Evolutionary conservation across 2,329 filamentous ascomycete species (phyloP).

Genomic region (Aspergillus terreus): DNA sequence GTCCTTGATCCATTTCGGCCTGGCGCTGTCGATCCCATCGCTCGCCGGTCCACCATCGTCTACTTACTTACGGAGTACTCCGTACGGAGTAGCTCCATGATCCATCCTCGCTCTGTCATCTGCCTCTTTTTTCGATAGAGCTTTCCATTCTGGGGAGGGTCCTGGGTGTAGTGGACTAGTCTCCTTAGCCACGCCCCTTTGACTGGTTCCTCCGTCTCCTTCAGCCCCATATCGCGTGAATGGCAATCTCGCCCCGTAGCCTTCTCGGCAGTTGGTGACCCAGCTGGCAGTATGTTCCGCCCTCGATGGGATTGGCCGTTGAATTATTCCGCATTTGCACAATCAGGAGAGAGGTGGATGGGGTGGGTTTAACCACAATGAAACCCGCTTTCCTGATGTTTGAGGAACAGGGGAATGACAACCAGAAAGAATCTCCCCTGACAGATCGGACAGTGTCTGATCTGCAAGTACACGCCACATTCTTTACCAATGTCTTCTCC

Average conservation of each 20-base stretch:
- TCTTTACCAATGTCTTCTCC: too few relatives aligned
- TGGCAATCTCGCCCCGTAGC: too few relatives aligned
- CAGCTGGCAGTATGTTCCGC: background rate
- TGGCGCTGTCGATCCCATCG: constrained; percentile 16
- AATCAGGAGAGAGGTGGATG: too few relatives aligned
- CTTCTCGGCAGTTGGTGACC: constrained; percentile 5
- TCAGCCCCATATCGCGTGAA: background rate
- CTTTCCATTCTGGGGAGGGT: constrained; percentile 3
- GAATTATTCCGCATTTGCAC: too few relatives aligned
- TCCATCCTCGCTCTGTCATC: constrained; percentile 8
- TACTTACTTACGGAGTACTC: background rate
- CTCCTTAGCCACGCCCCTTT: background rate
- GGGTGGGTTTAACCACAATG: too few relatives aligned
- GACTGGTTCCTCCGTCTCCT: background rate
- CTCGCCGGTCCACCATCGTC: constrained; percentile 7
- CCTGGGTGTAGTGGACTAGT: background rate
- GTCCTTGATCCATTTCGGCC: constrained; percentile 8
- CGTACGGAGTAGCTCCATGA: constrained; percentile 2
- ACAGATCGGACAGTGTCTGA: too few relatives aligned
- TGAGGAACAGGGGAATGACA: too few relatives aligned
- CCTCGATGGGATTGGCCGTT: too few relatives aligned
- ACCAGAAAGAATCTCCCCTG: too few relatives aligned
- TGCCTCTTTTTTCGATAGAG: constrained; percentile 2
- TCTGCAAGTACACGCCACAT: too few relatives aligned
- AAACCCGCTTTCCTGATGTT: too few relatives aligned